These are phyloP conservation scores for Cystobasidium slooffiae DNA, from an alignment of 1,284 basidiomycete species.

Conservation along the genomic window DNA sequence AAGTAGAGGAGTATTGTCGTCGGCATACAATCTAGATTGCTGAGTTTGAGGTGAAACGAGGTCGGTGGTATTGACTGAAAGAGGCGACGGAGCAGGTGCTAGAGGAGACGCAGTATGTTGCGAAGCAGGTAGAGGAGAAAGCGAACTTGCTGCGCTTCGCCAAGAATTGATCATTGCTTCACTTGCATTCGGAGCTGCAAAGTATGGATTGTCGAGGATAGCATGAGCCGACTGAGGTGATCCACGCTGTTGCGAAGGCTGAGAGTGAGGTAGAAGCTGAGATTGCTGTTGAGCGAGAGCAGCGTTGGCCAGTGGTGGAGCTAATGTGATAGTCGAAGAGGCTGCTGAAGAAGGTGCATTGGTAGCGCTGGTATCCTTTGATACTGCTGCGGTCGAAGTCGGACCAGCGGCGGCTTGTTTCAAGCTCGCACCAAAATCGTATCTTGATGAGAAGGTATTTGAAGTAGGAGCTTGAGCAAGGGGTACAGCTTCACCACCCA, in stretches of 20 bases:
- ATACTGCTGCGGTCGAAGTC: not conserved
- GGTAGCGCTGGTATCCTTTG: not conserved
- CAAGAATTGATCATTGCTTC: slow-evolving; percentile 40
- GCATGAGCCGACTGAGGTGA: slow-evolving; percentile 30
- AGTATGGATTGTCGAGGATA: slow-evolving; percentile 40
- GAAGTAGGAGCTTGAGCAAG: slow-evolving; percentile 50
- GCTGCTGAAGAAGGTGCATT: not conserved
- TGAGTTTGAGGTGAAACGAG: slow-evolving; percentile 21
- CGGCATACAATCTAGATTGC: slow-evolving; percentile 26
- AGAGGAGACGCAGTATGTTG: not conserved
- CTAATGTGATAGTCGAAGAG: not conserved
- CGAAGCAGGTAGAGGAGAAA: slow-evolving; percentile 9
- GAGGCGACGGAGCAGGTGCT: slow-evolving; percentile 25
- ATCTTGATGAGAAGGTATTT: slow-evolving; percentile 57
- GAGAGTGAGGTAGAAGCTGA: slow-evolving; percentile 3
- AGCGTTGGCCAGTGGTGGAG: not conserved
- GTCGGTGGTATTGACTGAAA: slow-evolving; percentile 18
- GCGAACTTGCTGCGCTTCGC: slow-evolving; percentile 26
- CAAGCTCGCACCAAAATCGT: slow-evolving; percentile 63
- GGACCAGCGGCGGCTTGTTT: slow-evolving; percentile 55
- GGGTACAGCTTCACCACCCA: slow-evolving; percentile 46
- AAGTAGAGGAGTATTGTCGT: slow-evolving; percentile 26
- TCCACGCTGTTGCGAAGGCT: slow-evolving; percentile 14
- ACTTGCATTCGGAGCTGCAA: slow-evolving; percentile 35
- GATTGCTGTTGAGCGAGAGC: not conserved